Conservation (phyloP, 2,329 filamentous ascomycete species). For the Pseudogymnoascus pannorum region DNA sequence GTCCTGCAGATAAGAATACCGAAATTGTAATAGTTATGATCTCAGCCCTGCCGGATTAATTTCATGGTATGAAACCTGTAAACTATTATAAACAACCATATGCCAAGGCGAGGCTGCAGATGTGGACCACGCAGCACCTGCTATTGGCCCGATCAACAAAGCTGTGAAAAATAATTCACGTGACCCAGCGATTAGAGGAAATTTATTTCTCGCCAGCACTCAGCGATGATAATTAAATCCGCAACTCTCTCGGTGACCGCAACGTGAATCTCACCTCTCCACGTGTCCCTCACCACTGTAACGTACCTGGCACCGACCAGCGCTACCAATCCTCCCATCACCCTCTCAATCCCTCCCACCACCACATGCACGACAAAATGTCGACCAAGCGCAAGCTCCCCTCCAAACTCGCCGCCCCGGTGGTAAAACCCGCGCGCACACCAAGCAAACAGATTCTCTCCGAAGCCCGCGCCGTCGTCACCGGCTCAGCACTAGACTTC, state of each 20-base stretch:
- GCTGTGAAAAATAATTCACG: constrained; percentile 6
- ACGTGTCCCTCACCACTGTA: neutral
- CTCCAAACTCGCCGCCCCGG: constrained; percentile 49
- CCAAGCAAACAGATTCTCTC: constrained; percentile 45
- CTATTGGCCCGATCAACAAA: neutral
- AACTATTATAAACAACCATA: neutral
- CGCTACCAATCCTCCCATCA: neutral
- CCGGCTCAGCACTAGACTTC: constrained; percentile 22
- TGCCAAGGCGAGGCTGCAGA: constrained; percentile 1
- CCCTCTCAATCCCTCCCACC: neutral
- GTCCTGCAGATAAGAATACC: neutral
- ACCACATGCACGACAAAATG: neutral
- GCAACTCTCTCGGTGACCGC: neutral
- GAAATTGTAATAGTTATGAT: neutral
- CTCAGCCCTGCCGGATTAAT: neutral
- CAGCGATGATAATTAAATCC: constrained; percentile 6
- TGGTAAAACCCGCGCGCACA: constrained; percentile 47
- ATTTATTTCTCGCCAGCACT: constrained; percentile 3
- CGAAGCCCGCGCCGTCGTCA: constrained; percentile 50
- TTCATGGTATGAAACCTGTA: neutral
- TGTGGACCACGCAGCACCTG: neutral
- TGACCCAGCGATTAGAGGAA: constrained; percentile 2
- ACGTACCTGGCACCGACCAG: constrained; percentile 1
- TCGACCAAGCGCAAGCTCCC: constrained; percentile 53
- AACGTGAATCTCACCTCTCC: neutral